Percentiles rank a stretch among this genome's conserved stretches.
Evolutionary conservation across 306 rosid species (phyloP).

Genomic region (Comarum palustre): DNA sequence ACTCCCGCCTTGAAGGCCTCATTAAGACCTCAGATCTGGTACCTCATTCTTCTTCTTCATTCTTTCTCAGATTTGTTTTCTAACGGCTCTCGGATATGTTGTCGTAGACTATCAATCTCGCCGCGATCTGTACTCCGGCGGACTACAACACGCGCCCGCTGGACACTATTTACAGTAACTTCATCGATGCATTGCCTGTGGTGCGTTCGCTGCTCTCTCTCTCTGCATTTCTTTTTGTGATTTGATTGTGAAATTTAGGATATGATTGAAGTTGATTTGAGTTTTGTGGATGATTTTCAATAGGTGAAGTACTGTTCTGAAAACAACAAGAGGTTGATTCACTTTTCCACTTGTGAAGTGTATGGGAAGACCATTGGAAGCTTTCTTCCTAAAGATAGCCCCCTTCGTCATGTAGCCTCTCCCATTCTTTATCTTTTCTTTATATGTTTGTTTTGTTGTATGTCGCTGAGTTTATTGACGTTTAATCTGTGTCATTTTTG

Average conservation of each 20-base stretch:
- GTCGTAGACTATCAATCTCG: conserved; percentile 75
- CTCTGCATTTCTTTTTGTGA: background rate
- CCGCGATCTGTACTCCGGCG: conserved; percentile 94
- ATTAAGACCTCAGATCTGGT: conserved; percentile 94
- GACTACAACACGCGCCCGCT: conserved; percentile 92
- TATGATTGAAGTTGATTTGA: conserved; percentile 33
- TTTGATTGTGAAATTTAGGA: conserved; percentile 20
- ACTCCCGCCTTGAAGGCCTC: conserved; percentile 84
- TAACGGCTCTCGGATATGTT: background rate
- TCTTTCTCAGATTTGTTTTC: background rate
- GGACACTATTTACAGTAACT: conserved; percentile 89
- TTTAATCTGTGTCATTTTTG: background rate
- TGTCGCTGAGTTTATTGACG: conserved; percentile 24
- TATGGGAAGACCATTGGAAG: conserved; percentile 91
- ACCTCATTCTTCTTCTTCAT: conserved; percentile 15
- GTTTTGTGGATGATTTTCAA: conserved; percentile 4
- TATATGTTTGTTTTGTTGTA: background rate
- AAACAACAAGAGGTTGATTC: conserved; percentile 80
- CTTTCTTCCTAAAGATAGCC: conserved; percentile 87
- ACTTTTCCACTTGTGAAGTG: conserved; percentile 95
- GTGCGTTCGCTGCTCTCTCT: conserved; percentile 32
- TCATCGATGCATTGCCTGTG: conserved; percentile 92
- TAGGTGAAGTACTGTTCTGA: conserved; percentile 92
- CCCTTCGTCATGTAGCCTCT: conserved; percentile 73
- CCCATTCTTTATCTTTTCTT: conserved; percentile 21